Evolutionary conservation across 352 stramenopile genomes (phyloP), one percentile per base, ranked within the genome.

Genomic region (Peronosclerospora sorghi): DNA sequence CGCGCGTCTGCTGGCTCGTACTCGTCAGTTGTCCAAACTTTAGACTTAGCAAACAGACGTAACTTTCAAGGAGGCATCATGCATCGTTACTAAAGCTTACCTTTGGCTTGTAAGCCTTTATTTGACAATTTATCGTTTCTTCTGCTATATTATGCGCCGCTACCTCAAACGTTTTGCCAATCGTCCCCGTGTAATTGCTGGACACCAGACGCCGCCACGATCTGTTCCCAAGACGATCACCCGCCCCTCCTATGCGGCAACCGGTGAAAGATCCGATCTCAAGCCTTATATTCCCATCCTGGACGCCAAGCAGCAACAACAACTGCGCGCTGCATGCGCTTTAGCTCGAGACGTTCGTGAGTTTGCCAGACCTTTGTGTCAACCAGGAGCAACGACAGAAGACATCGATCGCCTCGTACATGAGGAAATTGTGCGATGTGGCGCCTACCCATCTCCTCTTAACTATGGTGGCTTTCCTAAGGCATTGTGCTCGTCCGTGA

Each of bases 391-490:
- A 5, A 94, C 84, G 8, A 97, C 94, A 1, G 93, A 98, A 36
- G 80, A 96, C 29, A 97, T 98, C 51, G 93, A 98, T 56, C 55
- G 67, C 32, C 56, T 83, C 5, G 81, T 97, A 29, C 93, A 98
- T 56, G 71, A 94, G 8, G 82, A 91, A 28, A 94, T 97, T 37
- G 52, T 97, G 30, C 68, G 65, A 5, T 58, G 64, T 24, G 72
- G 72, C 13, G 94, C 84, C 28, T 97, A 97, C 51, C 69, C 78
- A 34, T 94, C 83, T 28, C 91, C 91, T 45, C 70, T 97, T n/a
- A 91, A 94, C 52, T 97, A 98, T 56, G 70, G 73, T 32, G 78
- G 83, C 39, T 97, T 97, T 59, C 84, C 90, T 48, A 97, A 98
- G 71, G 94, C 88, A 29, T 64, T 98, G 19, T 98, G 94, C 66